Evolutionary conservation across 306 rosid genomes (phyloP), one percentile per base, ranked within the genome.

Genomic region (Lotus japonicus): DNA sequence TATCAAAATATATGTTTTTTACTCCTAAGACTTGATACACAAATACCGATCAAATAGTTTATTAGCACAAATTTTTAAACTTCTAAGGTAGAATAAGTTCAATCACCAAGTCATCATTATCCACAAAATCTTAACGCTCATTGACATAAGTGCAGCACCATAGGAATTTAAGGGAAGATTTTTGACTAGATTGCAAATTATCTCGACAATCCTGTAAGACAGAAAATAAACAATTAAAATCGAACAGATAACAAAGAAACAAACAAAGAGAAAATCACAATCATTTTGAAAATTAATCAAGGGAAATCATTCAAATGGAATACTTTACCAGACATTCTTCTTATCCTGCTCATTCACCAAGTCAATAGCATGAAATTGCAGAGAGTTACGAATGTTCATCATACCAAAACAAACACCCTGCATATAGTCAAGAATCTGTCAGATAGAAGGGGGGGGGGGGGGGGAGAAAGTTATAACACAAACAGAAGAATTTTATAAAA

Each of bases 321-420:
- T 19, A 72, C 45, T 62, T 85, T 84, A 92, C 98, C 98, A 88
- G 73, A 75, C 58, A 76, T 67, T 87, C 77, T 86, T 82, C 54
- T 82, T 86, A 48, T 69, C 68, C 64, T 53, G 82, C 79, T 74
- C 83, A 77, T 78, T 66, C 65, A 64, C 51, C 81, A 65, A 62
- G 67, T 60, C 82, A 64, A 80, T 71, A 67, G 73, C 80, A 67
- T 62, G 87, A 62, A 72, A 46, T 77, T 82, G 84, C 36, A 44
- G 65, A 31, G 83, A 77, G 81, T 62, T 76, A 67, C 87, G 82
- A 18, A 82, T 45, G 68, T 77, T 78, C 87, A 83, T 79, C 69
- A 92, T 65, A 72, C 84, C 70, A 80, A 84, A 86, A 80, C 98
- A 86, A 45, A 90, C 79, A 73, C 83, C 94, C 98, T 92, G 74